Evolutionary conservation across 306 rosid genomes (phyloP).

Genomic region (Datisca glomerata): DNA sequence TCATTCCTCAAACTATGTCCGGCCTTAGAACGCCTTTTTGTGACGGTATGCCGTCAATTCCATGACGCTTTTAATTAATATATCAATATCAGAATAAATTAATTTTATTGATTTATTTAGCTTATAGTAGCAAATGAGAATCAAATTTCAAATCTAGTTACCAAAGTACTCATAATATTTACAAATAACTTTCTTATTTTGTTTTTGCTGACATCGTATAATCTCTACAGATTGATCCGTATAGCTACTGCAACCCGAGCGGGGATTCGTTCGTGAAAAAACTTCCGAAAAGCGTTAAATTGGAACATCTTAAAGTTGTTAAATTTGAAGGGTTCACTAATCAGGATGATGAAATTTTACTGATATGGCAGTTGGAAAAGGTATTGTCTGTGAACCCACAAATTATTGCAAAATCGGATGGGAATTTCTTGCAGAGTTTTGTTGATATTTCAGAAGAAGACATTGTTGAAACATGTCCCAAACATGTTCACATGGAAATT

Average conservation of each 20-base stretch:
- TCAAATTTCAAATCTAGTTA: background rate
- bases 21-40: slow-evolving; percentile 38
- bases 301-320: slow-evolving; percentile 27
- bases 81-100: background rate
- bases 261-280: too few species aligned
- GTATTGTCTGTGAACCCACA: slow-evolving; percentile 22
- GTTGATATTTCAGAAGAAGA: too few species aligned
- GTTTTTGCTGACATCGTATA: background rate
- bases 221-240: slow-evolving; percentile 35
- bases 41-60: slow-evolving; percentile 22
- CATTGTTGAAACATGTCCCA: too few species aligned
- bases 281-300: slow-evolving; percentile 16
- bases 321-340: slow-evolving; percentile 33
- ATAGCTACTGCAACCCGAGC: slow-evolving; percentile 17
- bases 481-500: too few species aligned
- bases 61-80: slow-evolving; percentile 2
- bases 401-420: slow-evolving; percentile 25
- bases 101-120: background rate
- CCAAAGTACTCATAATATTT: background rate
- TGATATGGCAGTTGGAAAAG: slow-evolving; percentile 20
- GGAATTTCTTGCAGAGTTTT: slow-evolving; percentile 11
- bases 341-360: slow-evolving; percentile 21
- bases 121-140: background rate
- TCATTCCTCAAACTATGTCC: slow-evolving; percentile 55
- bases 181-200: background rate